A percentile compares a stretch with the other conserved stretches of the same genome.
Conservation (phyloP, 176 grass and related monocot species). For the Hordeum marinum region DNA sequence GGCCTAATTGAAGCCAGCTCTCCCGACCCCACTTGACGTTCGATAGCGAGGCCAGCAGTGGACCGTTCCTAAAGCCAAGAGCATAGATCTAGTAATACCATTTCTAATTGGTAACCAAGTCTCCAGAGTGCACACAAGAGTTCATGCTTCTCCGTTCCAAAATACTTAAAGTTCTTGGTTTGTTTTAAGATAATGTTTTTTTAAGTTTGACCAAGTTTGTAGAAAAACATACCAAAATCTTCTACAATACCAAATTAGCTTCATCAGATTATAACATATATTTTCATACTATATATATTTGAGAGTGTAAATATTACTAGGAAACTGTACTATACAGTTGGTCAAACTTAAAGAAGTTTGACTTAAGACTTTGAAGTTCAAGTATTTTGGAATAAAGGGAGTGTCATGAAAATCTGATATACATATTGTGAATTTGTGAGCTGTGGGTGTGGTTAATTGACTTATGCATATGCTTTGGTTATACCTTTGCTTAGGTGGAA, state of each 20-base stretch:
- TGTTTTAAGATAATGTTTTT: too few species aligned
- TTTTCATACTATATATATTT: too few species aligned
- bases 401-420: background rate
- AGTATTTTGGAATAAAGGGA: too few species aligned
- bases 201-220: too few species aligned
- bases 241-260: too few species aligned
- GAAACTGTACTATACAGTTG: too few species aligned
- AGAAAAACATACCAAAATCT: too few species aligned
- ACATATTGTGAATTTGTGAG: background rate
- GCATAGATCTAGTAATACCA: background rate
- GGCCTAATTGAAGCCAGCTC: conserved; percentile 4
- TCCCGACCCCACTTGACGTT: background rate
- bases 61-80: background rate
- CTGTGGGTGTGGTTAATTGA: background rate
- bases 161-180: too few species aligned
- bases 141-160: background rate
- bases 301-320: too few species aligned
- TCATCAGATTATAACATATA: too few species aligned
- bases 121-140: background rate
- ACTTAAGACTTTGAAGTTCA: too few species aligned
- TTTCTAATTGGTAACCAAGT: background rate
- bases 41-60: background rate
- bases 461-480: background rate
- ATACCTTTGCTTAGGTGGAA: background rate
- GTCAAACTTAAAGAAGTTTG: too few species aligned